Evolutionary conservation across 148 eudicot genomes (phyloP).

Genomic region (Cornus florida): DNA sequence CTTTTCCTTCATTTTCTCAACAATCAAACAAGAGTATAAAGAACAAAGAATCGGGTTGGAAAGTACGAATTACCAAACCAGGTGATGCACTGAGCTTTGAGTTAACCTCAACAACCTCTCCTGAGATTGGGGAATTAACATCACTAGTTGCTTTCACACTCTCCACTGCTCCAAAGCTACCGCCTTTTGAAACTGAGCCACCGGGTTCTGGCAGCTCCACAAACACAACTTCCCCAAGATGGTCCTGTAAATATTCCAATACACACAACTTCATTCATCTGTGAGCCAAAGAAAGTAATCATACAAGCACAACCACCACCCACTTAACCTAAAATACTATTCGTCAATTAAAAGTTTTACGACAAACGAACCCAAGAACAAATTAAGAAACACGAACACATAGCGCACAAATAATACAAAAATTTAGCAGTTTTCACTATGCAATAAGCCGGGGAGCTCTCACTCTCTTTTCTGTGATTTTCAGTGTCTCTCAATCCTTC

Average conservation of each 20-base stretch:
- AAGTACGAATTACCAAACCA: constrained; percentile 60
- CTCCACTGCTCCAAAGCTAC: constrained; percentile 81
- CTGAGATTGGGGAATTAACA: constrained; percentile 84
- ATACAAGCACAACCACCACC: not conserved
- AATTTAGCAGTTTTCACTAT: too few species aligned
- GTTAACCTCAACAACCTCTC: constrained; percentile 83
- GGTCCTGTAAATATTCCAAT: constrained; percentile 40
- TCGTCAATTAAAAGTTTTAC: too few species aligned
- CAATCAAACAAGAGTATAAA: constrained; percentile 1
- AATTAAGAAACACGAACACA: too few species aligned
- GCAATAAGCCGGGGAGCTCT: too few species aligned
- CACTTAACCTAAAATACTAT: too few species aligned
- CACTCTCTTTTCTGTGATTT: too few species aligned
- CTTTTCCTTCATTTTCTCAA: not conserved
- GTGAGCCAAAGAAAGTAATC: not conserved
- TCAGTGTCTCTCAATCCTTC: too few species aligned
- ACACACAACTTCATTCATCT: not conserved
- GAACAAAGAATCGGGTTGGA: not conserved
- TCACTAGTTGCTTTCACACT: constrained; percentile 97
- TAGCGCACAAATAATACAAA: too few species aligned
- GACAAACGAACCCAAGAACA: too few species aligned
- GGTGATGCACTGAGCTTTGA: constrained; percentile 74
- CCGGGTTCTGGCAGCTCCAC: constrained; percentile 89
- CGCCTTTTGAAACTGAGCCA: constrained; percentile 41
- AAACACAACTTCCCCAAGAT: constrained; percentile 93